phyloP scores from a whole-genome alignment of 2,329 filamentous ascomycete species.

The Periconia macrospinosa region DNA sequence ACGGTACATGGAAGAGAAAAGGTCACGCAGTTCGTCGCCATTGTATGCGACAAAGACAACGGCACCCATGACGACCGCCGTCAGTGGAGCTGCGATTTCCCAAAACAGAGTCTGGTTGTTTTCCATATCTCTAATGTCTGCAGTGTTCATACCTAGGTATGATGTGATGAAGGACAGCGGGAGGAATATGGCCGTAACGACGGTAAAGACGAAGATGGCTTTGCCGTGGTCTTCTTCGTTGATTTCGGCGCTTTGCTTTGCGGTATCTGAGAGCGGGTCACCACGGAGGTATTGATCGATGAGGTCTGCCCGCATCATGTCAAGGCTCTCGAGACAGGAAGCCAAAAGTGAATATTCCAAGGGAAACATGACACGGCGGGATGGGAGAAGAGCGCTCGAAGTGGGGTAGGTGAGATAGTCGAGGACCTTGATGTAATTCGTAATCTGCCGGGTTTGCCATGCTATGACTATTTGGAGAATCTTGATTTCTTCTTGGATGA shows the following conservation, averaged over 20 bases:
- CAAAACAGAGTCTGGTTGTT: slow-evolving; percentile 46
- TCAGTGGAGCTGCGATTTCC: slow-evolving; percentile 35
- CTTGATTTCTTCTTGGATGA: slow-evolving; percentile 34
- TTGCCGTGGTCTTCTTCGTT: slow-evolving; percentile 45
- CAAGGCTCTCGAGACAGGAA: slow-evolving; percentile 25
- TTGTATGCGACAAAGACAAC: slow-evolving; percentile 34
- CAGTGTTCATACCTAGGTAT: slow-evolving; percentile 47
- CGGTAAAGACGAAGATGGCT: slow-evolving; percentile 49
- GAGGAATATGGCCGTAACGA: slow-evolving; percentile 49
- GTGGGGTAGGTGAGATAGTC: slow-evolving; percentile 27
- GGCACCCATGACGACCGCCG: slow-evolving; percentile 23
- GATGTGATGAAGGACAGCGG: slow-evolving; percentile 49
- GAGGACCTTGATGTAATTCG: slow-evolving; percentile 27
- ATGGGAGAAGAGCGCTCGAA: slow-evolving; percentile 8
- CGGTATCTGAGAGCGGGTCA: slow-evolving; percentile 31
- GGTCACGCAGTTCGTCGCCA: slow-evolving; percentile 27
- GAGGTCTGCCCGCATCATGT: slow-evolving; percentile 24
- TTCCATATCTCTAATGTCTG: slow-evolving; percentile 46
- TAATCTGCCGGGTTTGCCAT: slow-evolving; percentile 30
- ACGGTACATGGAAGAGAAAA: slow-evolving; percentile 11
- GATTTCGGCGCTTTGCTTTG: slow-evolving; percentile 39
- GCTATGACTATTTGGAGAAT: slow-evolving; percentile 25
- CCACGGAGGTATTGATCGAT: slow-evolving; percentile 27
- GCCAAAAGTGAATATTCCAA: slow-evolving; percentile 24
- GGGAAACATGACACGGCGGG: slow-evolving; percentile 23